A percentile compares a stretch with the other conserved stretches of the same genome.
These are phyloP conservation scores for Stenogyne calaminthoides DNA, from an alignment of 305 asterid species.

Conservation along the genomic window DNA sequence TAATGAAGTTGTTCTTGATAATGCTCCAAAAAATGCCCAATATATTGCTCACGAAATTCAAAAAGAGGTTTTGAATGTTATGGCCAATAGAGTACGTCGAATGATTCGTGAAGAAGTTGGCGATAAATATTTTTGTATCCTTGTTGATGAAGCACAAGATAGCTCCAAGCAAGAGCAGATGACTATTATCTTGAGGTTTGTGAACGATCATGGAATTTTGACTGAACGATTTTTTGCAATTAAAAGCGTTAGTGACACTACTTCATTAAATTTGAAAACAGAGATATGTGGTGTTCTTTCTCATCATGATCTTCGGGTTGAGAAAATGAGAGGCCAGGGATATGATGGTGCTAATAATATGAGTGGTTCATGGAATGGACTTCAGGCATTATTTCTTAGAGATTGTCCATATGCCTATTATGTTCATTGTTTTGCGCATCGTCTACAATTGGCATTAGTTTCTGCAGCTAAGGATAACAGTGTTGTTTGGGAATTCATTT, in stretches of 20 bases:
- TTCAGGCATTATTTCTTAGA: background rate
- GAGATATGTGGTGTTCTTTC: no score
- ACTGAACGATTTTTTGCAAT: background rate
- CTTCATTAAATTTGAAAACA: no score
- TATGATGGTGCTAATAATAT: conserved; percentile 2
- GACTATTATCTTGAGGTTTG: background rate
- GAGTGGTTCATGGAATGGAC: background rate
- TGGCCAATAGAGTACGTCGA: background rate
- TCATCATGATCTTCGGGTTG: no score
- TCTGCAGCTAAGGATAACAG: background rate
- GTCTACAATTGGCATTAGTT: background rate
- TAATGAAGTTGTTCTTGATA: background rate
- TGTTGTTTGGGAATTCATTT: conserved; percentile 7
- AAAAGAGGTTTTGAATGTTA: no score
- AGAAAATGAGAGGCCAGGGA: background rate
- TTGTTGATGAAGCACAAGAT: background rate
- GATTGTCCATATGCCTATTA: background rate
- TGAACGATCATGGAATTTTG: background rate
- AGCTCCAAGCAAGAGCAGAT: background rate
- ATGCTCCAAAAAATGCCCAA: background rate
- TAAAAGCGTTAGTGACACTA: background rate
- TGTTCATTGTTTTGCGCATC: background rate
- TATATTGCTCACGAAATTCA: background rate
- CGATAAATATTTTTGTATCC: background rate
- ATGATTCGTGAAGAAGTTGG: background rate